Conservation (phyloP, 179 eudicot species). For the Pouteria campechiana region DNA sequence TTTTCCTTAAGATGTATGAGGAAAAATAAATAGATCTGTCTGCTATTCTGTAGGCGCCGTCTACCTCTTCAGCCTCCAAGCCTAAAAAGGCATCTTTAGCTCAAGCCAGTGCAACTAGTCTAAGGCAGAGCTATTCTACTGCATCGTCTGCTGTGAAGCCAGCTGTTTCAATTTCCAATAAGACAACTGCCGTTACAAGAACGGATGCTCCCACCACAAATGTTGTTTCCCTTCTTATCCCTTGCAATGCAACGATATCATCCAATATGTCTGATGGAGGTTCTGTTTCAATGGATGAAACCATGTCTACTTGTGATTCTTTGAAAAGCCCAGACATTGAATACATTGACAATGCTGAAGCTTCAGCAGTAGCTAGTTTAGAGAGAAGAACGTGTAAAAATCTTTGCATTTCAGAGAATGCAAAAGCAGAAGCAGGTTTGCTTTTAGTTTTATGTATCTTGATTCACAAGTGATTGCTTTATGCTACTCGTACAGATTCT, state of each 20-base stretch:
- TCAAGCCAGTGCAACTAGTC: no score
- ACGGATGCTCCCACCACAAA: constrained; percentile 12
- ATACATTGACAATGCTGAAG: constrained; percentile 55
- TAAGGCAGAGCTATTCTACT: no score
- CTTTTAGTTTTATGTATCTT: background rate
- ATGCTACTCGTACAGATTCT: no score
- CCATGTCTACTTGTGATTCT: constrained; percentile 77
- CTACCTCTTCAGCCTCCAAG: no score
- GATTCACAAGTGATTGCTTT: no score
- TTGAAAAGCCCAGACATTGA: constrained; percentile 88
- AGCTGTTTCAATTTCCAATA: constrained; percentile 14
- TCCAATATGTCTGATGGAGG: constrained; percentile 39
- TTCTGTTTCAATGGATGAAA: constrained; percentile 71
- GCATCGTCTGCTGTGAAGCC: constrained; percentile 25
- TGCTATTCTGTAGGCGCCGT: no score
- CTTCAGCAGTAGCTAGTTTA: constrained; percentile 42
- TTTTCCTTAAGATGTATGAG: no score
- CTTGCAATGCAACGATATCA: constrained; percentile 35
- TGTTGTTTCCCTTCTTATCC: constrained; percentile 14
- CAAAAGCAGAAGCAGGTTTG: constrained; percentile 43
- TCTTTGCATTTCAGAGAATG: constrained; percentile 49
- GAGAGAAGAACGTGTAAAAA: constrained; percentile 49
- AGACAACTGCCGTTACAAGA: constrained; percentile 17
- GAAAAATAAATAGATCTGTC: no score
- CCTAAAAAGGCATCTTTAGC: no score